Evolutionary conservation across 257 asterid genomes (phyloP).

Genomic region (Scutellaria barbata): DNA sequence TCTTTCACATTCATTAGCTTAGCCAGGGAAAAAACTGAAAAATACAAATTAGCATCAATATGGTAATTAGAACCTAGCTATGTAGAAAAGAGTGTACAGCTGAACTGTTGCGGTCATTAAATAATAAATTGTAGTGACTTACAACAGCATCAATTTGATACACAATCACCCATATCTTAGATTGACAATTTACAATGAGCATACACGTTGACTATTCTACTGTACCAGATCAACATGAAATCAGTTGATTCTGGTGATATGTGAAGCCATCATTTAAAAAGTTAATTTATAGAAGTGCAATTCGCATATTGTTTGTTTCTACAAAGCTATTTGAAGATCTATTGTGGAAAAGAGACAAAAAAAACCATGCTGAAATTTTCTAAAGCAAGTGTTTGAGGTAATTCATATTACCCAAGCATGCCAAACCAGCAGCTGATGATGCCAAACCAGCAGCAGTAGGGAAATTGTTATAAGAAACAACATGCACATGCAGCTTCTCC

Average conservation of each 20-base stretch:
- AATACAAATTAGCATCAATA: background rate
- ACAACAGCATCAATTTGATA: conserved; percentile 12
- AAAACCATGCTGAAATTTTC: background rate
- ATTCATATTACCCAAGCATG: conserved; percentile 79
- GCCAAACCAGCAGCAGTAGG: conserved; percentile 99
- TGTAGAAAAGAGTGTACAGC: background rate
- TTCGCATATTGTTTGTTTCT: conserved; percentile 20
- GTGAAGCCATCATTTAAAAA: conserved; percentile 1
- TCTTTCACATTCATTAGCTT: conserved; percentile 97
- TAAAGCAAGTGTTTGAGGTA: conserved; percentile 25
- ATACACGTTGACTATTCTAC: background rate
- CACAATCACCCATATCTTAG: conserved; percentile 9
- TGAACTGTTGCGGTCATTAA: background rate
- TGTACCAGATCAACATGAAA: conserved; percentile 5
- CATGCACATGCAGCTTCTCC: conserved; percentile 83
- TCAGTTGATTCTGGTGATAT: conserved; percentile 5
- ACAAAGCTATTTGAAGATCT: conserved; percentile 15
- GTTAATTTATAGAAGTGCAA: conserved; percentile 16
- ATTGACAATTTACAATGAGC: background rate
- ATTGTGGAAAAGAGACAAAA: conserved; percentile 7
- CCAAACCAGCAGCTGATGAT: conserved; percentile 99
- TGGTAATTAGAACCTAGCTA: background rate
- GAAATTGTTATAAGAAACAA: conserved; percentile 93
- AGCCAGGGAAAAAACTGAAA: conserved; percentile 91
- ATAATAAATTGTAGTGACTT: conserved; percentile 18